These are phyloP conservation scores for Talaromyces sp. DNA, from an alignment of 2,329 filamentous ascomycete species.

Conservation along the genomic window DNA sequence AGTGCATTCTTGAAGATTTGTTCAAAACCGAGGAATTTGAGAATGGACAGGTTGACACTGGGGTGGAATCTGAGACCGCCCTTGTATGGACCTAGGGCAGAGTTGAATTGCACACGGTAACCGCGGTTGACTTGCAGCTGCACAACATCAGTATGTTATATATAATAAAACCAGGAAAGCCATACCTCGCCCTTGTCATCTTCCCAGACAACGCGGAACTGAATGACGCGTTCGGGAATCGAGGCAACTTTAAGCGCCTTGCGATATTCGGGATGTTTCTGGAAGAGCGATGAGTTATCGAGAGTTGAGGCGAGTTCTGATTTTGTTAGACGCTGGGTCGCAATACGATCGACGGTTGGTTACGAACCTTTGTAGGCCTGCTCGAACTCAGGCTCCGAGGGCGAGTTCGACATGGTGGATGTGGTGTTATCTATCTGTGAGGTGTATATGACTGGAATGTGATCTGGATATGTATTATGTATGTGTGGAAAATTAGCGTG, in stretches of 20 bases:
- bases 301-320: conserved; percentile 91
- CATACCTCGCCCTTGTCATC: conserved; percentile 70
- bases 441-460: not conserved
- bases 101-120: conserved; percentile 98
- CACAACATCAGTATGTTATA: not conserved
- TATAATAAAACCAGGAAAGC: not conserved
- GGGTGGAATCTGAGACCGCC: conserved; percentile 94
- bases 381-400: conserved; percentile 93
- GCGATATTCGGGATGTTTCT: conserved; percentile 91
- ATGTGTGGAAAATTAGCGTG: not conserved
- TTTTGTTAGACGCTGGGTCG: not conserved
- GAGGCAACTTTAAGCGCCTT: conserved; percentile 83
- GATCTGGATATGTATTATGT: not conserved
- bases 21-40: conserved; percentile 99
- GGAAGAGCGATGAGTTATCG: conserved; percentile 87
- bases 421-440: not conserved
- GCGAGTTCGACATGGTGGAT: conserved; percentile 70
- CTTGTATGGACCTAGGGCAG: conserved; percentile 95
- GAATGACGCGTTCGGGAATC: conserved; percentile 90
- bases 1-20: conserved; percentile 99
- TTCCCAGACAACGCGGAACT: conserved; percentile 97
- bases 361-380: conserved; percentile 86
- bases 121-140: conserved; percentile 87
- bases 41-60: conserved; percentile 61
- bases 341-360: not conserved